phyloP scores from a whole-genome alignment of 1,139 yeast species.

The Pneumocystis canis region DNA sequence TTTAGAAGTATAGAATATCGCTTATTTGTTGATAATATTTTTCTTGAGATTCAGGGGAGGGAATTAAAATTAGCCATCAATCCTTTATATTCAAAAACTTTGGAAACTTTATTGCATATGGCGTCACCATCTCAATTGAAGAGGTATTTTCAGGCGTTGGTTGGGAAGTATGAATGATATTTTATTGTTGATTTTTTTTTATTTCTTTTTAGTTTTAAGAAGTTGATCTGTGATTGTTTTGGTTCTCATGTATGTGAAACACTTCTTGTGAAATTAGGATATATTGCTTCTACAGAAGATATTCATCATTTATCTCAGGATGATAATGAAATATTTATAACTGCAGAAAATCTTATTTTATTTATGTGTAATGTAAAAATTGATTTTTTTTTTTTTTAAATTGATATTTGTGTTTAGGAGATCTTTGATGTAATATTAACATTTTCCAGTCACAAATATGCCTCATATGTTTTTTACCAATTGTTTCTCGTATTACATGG shows the following conservation, averaged over 20 bases:
- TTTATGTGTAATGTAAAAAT: constrained; percentile 12
- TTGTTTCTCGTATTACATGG: constrained; percentile 7
- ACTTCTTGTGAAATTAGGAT: constrained; percentile 58
- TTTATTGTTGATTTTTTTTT: not conserved
- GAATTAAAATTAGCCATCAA: constrained; percentile 86
- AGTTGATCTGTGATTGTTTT: constrained; percentile 75
- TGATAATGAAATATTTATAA: constrained; percentile 21
- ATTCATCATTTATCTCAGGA: constrained; percentile 17
- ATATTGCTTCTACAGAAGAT: constrained; percentile 40
- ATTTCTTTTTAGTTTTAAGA: constrained; percentile 37
- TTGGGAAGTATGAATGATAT: constrained; percentile 25
- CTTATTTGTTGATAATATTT: constrained; percentile 11
- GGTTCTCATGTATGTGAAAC: constrained; percentile 92
- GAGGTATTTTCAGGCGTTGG: constrained; percentile 47
- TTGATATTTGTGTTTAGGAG: not conserved
- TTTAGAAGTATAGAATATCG: constrained; percentile 6
- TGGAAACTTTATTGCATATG: constrained; percentile 67
- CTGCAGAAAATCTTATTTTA: constrained; percentile 13
- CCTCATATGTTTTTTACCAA: constrained; percentile 9
- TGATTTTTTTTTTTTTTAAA: not conserved
- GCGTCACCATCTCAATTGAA: constrained; percentile 55
- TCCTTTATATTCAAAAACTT: constrained; percentile 82
- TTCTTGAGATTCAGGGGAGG: constrained; percentile 61
- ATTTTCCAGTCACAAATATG: constrained; percentile 6
- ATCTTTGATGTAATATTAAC: not conserved